A percentile compares a stretch with the other conserved stretches of the same genome.
phyloP scores from a whole-genome alignment of 805 yeast genomes.

The Debaryomyces castellii region DNA sequence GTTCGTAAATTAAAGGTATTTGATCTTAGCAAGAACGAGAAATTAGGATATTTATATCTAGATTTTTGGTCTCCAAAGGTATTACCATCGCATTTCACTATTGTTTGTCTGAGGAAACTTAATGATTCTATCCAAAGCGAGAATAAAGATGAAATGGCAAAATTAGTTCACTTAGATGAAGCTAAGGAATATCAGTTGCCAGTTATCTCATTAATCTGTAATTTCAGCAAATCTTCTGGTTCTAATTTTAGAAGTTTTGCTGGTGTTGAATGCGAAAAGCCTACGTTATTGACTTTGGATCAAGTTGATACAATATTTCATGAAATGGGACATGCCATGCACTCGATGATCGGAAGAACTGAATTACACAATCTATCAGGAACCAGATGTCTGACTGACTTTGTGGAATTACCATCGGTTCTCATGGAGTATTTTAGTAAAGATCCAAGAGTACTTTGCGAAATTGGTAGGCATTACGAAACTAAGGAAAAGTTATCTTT shows the following conservation, averaged over 20 bases:
- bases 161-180: constrained; percentile 35
- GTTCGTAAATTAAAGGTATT: constrained; percentile 80
- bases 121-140: constrained; percentile 46
- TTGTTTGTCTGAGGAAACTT: constrained; percentile 86
- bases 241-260: constrained; percentile 27
- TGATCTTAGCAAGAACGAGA: constrained; percentile 51
- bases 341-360: constrained; percentile 93
- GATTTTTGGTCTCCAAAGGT: constrained; percentile 81
- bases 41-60: constrained; percentile 78
- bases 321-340: constrained; percentile 99
- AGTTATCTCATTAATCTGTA: constrained; percentile 85
- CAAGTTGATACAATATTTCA: constrained; percentile 95
- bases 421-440: constrained; percentile 91
- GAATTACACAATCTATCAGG: constrained; percentile 89
- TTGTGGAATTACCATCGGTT: constrained; percentile 96
- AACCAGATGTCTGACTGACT: constrained; percentile 92
- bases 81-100: constrained; percentile 93
- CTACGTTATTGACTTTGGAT: constrained; percentile 62
- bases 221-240: constrained; percentile 51
- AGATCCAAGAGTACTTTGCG: constrained; percentile 69
- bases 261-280: constrained; percentile 21
- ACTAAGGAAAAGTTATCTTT: constrained; percentile 63
- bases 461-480: constrained; percentile 69
- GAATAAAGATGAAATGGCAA: constrained; percentile 16
- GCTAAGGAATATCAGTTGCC: constrained; percentile 75